A percentile compares a stretch with the other conserved stretches of the same genome.
phyloP scores from a whole-genome alignment of 2,329 filamentous ascomycete species.

The Fusarium miscanthi region DNA sequence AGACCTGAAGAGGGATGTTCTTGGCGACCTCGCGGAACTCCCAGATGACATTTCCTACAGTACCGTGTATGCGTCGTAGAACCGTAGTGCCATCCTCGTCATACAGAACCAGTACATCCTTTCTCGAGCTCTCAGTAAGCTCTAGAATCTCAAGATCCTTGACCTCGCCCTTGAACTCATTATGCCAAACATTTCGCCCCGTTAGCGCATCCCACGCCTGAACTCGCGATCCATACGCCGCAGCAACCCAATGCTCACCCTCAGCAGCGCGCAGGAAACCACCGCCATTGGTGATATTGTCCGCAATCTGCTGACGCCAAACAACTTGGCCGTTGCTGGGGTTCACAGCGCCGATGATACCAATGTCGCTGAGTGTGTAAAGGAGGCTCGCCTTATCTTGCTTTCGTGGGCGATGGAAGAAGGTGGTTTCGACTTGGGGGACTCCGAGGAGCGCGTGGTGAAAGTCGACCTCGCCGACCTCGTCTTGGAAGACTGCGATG shows the following conservation, averaged over 20 bases:
- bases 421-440: constrained; percentile 84
- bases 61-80: constrained; percentile 78
- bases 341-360: constrained; percentile 87
- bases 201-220: constrained; percentile 86
- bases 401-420: constrained; percentile 89
- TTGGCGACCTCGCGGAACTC: constrained; percentile 76
- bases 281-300: constrained; percentile 57
- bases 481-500: constrained; percentile 83
- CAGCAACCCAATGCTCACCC: constrained; percentile 80
- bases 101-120: constrained; percentile 78
- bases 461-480: constrained; percentile 92
- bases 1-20: constrained; percentile 79
- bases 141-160: constrained; percentile 83
- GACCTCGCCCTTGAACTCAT: constrained; percentile 66
- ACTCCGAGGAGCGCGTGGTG: constrained; percentile 89
- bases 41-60: constrained; percentile 81
- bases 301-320: constrained; percentile 83
- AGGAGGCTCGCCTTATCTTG: constrained; percentile 88
- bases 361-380: constrained; percentile 88
- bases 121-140: constrained; percentile 70
- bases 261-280: constrained; percentile 78
- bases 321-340: constrained; percentile 85
- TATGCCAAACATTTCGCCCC: constrained; percentile 82
- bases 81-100: constrained; percentile 67
- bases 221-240: constrained; percentile 76